A percentile compares a stretch with the other conserved stretches of the same genome.
Conservation (phyloP, 1,284 basidiomycete species). For the Apiotrichum laibachii region DNA sequence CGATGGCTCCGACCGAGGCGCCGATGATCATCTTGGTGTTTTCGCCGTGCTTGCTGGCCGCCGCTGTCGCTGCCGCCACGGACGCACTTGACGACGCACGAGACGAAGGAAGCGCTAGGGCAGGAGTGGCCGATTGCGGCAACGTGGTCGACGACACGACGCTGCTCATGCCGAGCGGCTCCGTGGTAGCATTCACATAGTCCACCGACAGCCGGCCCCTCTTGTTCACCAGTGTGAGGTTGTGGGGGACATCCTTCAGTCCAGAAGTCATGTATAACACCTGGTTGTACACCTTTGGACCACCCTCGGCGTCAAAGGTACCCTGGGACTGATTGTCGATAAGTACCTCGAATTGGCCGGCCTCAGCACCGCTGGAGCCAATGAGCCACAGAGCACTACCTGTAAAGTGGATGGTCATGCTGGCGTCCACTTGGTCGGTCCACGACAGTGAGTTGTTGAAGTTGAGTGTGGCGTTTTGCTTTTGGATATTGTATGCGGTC, state of each 20-base stretch:
- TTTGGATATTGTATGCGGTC: constrained; percentile 28
- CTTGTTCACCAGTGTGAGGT: constrained; percentile 27
- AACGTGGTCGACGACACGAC: constrained; percentile 9
- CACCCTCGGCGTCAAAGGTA: constrained; percentile 27
- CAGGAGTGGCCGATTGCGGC: background rate
- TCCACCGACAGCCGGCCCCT: constrained; percentile 35
- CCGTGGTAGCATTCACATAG: constrained; percentile 20
- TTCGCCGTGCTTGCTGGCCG: background rate
- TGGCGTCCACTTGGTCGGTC: constrained; percentile 28
- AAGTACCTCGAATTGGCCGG: constrained; percentile 30
- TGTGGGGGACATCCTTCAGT: constrained; percentile 26
- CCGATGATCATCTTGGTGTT: constrained; percentile 4
- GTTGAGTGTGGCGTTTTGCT: constrained; percentile 13
- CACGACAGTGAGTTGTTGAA: constrained; percentile 35
- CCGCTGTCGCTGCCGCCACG: background rate
- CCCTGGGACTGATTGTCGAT: constrained; percentile 33
- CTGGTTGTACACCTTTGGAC: constrained; percentile 29
- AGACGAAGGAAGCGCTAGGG: too few relatives aligned
- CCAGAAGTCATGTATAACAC: constrained; percentile 33
- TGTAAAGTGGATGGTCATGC: constrained; percentile 28
- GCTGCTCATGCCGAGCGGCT: background rate
- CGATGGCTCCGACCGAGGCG: constrained; percentile 10
- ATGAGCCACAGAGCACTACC: constrained; percentile 36
- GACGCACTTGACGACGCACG: background rate
- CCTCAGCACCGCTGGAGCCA: constrained; percentile 30